phyloP scores from a whole-genome alignment of 2,329 filamentous ascomycete species.

The Graphium sp. region DNA sequence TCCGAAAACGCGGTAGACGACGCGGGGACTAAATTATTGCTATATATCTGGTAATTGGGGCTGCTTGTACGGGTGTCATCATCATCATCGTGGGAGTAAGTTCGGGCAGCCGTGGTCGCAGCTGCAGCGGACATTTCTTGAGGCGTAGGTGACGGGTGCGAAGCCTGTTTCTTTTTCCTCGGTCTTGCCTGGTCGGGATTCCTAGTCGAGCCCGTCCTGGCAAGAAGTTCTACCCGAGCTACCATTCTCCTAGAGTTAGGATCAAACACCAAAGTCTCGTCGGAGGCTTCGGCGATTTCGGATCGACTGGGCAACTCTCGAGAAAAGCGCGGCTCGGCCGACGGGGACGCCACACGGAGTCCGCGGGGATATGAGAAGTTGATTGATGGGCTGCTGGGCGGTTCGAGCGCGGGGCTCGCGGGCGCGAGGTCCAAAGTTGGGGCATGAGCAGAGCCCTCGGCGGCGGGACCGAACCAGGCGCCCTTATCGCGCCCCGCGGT shows the following conservation, averaged over 20 bases:
- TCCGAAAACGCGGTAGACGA: too few relatives aligned
- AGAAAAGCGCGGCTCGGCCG: slow-evolving; percentile 16
- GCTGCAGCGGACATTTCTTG: background rate
- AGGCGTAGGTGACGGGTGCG: slow-evolving; percentile 10
- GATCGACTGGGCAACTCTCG: background rate
- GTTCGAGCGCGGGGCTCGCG: slow-evolving; percentile 18
- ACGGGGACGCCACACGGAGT: slow-evolving; percentile 21
- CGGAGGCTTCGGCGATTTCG: slow-evolving; percentile 9
- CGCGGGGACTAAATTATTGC: too few relatives aligned
- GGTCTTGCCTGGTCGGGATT: slow-evolving; percentile 16
- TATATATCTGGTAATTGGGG: too few relatives aligned
- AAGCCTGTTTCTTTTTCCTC: slow-evolving; percentile 23
- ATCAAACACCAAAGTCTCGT: slow-evolving; percentile 39
- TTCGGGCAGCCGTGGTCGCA: background rate
- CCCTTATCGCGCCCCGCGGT: slow-evolving; percentile 23
- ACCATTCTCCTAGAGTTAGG: slow-evolving; percentile 50
- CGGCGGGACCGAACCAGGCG: slow-evolving; percentile 31
- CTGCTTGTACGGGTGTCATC: too few relatives aligned
- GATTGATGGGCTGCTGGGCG: slow-evolving; percentile 33
- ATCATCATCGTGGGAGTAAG: too few relatives aligned
- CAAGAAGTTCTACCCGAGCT: slow-evolving; percentile 14
- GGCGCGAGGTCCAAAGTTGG: slow-evolving; percentile 1
- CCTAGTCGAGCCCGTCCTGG: slow-evolving; percentile 1
- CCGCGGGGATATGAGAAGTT: slow-evolving; percentile 42
- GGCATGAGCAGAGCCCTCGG: slow-evolving; percentile 18